Conservation (phyloP, 2,329 filamentous ascomycete genomes). For the Orbilia javanica region DNA sequence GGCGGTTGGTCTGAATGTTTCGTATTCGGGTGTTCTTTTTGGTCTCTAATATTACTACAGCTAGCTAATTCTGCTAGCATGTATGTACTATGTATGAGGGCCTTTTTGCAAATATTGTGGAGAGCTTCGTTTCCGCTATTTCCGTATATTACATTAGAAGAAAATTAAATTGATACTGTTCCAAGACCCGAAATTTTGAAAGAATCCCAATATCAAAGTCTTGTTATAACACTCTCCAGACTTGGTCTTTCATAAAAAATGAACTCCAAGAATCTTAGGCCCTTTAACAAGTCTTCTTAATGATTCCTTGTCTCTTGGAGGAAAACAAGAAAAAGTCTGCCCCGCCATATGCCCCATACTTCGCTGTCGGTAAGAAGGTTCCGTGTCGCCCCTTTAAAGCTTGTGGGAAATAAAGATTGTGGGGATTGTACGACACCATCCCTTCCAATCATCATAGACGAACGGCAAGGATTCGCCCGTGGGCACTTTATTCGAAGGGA, state of each 20-base stretch:
- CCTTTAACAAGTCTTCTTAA: neutral
- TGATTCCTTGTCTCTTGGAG: neutral
- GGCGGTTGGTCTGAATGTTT: neutral
- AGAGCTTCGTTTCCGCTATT: conserved; percentile 19
- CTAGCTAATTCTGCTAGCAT: too few relatives aligned
- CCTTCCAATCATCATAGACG: conserved; percentile 34
- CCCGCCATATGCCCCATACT: conserved; percentile 16
- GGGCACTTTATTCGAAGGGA: conserved; percentile 49
- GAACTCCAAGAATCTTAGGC: conserved; percentile 17
- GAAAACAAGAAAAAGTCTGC: neutral
- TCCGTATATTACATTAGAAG: neutral
- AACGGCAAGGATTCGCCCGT: conserved; percentile 17
- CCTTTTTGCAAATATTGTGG: too few relatives aligned
- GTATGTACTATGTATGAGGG: neutral
- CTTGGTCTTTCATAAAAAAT: neutral
- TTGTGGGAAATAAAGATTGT: conserved; percentile 3
- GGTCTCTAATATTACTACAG: too few relatives aligned
- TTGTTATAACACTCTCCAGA: neutral
- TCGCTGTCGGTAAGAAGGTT: conserved; percentile 4
- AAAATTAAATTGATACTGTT: conserved; percentile 9
- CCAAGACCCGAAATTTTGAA: conserved; percentile 6
- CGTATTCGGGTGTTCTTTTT: conserved; percentile 4
- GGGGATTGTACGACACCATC: conserved; percentile 7
- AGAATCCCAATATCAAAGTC: conserved; percentile 16
- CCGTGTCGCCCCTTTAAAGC: conserved; percentile 27